Conservation (phyloP, 441 rosid species). For the Eutrema salsugineum region DNA sequence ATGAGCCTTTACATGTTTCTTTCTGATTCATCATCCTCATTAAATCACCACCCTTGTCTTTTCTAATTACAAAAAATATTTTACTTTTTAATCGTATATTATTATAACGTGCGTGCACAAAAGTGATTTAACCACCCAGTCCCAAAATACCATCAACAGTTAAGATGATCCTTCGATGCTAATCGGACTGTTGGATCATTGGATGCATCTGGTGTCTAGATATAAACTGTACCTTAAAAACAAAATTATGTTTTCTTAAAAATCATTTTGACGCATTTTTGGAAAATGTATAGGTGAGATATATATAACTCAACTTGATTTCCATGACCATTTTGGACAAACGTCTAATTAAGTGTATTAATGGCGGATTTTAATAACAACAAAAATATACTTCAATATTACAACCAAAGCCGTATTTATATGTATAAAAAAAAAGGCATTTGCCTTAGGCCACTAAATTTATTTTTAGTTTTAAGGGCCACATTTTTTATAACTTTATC, state of each 20-base stretch:
- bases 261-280: too few relatives aligned
- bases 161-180: neutral
- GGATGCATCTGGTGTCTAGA: neutral
- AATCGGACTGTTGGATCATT: neutral
- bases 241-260: too few relatives aligned
- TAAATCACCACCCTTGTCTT: constrained; percentile 26
- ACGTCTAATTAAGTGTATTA: neutral
- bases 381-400: neutral
- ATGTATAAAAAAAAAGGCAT: too few relatives aligned
- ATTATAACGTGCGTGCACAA: constrained; percentile 22
- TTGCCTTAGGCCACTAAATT: too few relatives aligned
- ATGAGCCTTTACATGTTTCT: constrained; percentile 7
- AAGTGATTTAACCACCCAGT: neutral
- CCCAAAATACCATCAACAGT: neutral
- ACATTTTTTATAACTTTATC: too few relatives aligned
- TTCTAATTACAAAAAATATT: neutral
- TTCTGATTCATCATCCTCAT: constrained; percentile 20
- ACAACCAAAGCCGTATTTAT: too few relatives aligned
- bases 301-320: neutral
- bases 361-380: neutral
- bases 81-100: neutral
- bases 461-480: too few relatives aligned
- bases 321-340: neutral
- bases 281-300: neutral
- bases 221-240: neutral